phyloP scores from a whole-genome alignment of 2,329 filamentous ascomycete species.

The Botryotinia calthae region DNA sequence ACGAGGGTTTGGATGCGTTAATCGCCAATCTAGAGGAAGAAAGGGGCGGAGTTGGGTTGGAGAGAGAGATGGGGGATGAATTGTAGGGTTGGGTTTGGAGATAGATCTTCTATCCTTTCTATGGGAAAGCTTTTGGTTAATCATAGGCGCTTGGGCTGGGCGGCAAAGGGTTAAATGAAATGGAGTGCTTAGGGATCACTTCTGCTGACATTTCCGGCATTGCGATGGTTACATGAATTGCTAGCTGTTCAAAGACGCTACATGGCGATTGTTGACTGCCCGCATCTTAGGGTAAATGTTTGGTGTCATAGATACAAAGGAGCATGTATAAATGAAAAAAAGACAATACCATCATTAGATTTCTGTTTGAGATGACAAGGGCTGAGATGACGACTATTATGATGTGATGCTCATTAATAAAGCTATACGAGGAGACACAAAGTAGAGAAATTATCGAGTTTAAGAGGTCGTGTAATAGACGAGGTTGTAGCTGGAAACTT shows the following conservation, averaged over 20 bases:
- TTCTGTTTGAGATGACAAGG: neutral
- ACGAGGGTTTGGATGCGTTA: slow-evolving; percentile 34
- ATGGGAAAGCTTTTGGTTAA: too few species aligned
- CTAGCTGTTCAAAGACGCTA: neutral
- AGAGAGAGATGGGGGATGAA: slow-evolving; percentile 13
- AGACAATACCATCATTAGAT: neutral
- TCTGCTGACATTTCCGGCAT: neutral
- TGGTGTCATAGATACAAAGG: too few species aligned
- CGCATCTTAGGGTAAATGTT: neutral
- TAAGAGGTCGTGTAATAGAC: neutral
- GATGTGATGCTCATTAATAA: neutral
- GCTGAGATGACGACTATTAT: neutral
- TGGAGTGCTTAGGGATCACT: neutral
- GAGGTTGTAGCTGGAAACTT: neutral
- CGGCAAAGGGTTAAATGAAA: neutral
- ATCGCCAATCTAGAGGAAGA: slow-evolving; percentile 32
- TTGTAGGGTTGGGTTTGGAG: neutral
- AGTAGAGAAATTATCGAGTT: neutral
- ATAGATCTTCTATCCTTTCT: neutral
- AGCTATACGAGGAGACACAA: neutral
- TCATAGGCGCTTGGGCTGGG: neutral
- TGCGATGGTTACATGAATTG: neutral
- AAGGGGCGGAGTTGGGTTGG: slow-evolving; percentile 18
- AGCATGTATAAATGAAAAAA: neutral
- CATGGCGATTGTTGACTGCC: neutral